Percentiles rank a stretch among this genome's conserved stretches.
Evolutionary conservation across 495 filamentous ascomycete species (phyloP).

Genomic region (Penicillium angulare): DNA sequence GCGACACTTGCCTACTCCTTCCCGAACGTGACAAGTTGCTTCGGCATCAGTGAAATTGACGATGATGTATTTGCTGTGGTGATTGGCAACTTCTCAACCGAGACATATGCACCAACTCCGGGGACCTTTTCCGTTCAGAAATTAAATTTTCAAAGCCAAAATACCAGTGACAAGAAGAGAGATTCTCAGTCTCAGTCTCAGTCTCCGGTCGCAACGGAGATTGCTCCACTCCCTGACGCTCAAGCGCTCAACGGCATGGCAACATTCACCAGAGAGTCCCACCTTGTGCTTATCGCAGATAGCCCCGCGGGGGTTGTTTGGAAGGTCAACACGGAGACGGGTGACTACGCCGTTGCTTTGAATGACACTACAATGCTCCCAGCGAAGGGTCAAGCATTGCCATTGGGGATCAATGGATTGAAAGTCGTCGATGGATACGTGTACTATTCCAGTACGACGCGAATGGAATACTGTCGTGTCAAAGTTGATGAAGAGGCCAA

Average conservation of each 20-base stretch:
- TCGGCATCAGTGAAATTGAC: constrained; percentile 43
- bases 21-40: constrained; percentile 28
- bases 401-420: constrained; percentile 42
- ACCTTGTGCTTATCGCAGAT: constrained; percentile 40
- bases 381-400: constrained; percentile 17
- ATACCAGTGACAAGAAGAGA: constrained; percentile 1
- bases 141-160: constrained; percentile 27
- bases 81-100: constrained; percentile 35
- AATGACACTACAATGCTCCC: constrained; percentile 26
- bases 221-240: constrained; percentile 36
- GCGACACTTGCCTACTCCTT: constrained; percentile 30
- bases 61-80: constrained; percentile 44
- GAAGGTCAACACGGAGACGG: constrained; percentile 31
- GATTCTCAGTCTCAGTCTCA: not conserved
- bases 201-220: constrained; percentile 15
- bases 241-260: constrained; percentile 41
- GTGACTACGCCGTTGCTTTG: constrained; percentile 29
- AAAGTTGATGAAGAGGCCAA: constrained; percentile 26
- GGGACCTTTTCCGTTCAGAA: constrained; percentile 40
- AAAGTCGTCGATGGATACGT: constrained; percentile 26
- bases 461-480: constrained; percentile 31
- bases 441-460: constrained; percentile 40
- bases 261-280: constrained; percentile 19
- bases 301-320: constrained; percentile 33
- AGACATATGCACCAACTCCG: constrained; percentile 20